Base-by-base conservation (phyloP, 108 stramenopile genomes). In the Nannochloropsis gaditana region DNA sequence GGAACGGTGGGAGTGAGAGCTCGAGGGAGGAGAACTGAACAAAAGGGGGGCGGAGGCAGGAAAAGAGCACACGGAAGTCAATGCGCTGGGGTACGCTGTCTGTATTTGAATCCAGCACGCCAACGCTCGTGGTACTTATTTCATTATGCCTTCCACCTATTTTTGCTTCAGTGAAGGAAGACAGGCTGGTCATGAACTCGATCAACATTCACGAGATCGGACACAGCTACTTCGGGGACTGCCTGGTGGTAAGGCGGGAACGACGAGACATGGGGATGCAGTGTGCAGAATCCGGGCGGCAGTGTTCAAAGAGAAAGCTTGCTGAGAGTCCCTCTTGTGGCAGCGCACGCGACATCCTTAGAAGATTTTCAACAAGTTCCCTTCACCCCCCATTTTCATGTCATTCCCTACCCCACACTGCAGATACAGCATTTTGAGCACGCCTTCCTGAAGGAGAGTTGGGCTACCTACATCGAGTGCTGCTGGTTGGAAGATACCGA, bases 151-250 rank as follows among this genome's bases (percentile, higher is more conserved):
- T 50, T 50, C 47, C 47, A 0, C 47, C 47, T 50, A 11, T 50
- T 50, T 50, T 50, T 31, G 11, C 0, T 11, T 50, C 47, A 50
- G 47, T 50, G 15, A 50, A 50, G 47, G 47, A 50, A 50, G 47
- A 50, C 47, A 50, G 47, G 15, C 47, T 50, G 47, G 11, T 50
- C 11, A 50, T 50, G 47, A 50, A 50, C 47, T 50, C 47, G 47
- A 50, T 50, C 47, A 50, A 50, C 47, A 15, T 50, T 10, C 47
- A 50, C 47, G 47, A 50, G 47, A 50, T 50, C 47, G 47, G 47
- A 50, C 47, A 50, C 47, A 50, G 47, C 47, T 50, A 50, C 47
- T 50, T 50, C 47, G 47, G 47, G 47, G 47, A 50, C 47, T 50
- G 11, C 15, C 47, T 50, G 47, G 47, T 50, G 47, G 47, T 50